These are phyloP conservation scores for Cucurbita pepo DNA, from an alignment of 306 rosid species.

Conservation along the genomic window DNA sequence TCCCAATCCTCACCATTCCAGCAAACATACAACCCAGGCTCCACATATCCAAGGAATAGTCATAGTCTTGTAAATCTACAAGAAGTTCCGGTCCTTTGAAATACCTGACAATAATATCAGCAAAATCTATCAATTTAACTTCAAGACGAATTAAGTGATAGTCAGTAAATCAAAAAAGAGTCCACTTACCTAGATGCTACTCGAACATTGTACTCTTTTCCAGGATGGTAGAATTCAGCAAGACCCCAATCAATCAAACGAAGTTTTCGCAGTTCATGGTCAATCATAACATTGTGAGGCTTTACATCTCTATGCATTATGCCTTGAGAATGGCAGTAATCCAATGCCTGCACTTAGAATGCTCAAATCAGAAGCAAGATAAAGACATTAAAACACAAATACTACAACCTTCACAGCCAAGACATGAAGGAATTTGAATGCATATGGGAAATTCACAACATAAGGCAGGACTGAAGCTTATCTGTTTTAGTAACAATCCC, in stretches of 20 bases:
- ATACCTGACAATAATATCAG: conserved; percentile 11
- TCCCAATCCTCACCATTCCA: conserved; percentile 68
- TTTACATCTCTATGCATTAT: conserved; percentile 37
- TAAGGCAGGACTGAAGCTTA: background rate
- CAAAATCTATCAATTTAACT: background rate
- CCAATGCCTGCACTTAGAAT: conserved; percentile 21
- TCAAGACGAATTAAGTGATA: background rate
- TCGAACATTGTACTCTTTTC: conserved; percentile 29
- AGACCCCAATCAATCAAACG: conserved; percentile 36
- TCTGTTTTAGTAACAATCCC: background rate
- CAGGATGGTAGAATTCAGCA: conserved; percentile 36
- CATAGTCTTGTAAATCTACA: conserved; percentile 31
- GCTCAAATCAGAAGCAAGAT: background rate
- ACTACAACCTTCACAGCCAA: background rate
- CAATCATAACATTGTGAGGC: conserved; percentile 38
- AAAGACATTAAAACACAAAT: background rate
- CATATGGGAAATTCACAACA: background rate
- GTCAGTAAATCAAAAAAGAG: background rate
- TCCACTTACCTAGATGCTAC: conserved; percentile 25
- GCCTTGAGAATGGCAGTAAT: conserved; percentile 31
- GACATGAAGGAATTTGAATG: background rate
- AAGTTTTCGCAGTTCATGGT: conserved; percentile 29
- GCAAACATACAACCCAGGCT: conserved; percentile 99
- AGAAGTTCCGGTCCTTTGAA: conserved; percentile 35
- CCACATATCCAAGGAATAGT: conserved; percentile 77